Evolutionary conservation across 345 rosid species (phyloP).

Genomic region (Geranium rotundifolium): DNA sequence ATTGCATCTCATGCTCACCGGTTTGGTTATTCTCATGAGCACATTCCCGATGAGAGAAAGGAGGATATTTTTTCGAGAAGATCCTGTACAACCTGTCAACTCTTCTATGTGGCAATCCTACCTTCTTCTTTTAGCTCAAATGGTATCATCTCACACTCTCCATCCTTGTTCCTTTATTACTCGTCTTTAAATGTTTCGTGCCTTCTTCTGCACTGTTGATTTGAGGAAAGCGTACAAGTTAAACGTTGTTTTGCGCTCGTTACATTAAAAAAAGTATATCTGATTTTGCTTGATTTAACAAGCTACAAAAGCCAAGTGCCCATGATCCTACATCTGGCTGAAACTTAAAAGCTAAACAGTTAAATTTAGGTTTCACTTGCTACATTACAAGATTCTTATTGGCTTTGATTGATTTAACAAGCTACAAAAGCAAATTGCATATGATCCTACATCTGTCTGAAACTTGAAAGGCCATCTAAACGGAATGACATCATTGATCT

Average conservation of each 20-base stretch:
- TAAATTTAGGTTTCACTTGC: no score
- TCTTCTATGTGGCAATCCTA: conserved; percentile 13
- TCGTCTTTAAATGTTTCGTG: background rate
- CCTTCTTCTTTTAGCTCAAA: conserved; percentile 3
- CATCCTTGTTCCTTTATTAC: no score
- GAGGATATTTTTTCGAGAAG: background rate
- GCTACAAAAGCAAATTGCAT: background rate
- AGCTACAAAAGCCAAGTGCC: no score
- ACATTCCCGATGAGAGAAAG: conserved; percentile 12
- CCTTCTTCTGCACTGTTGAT: background rate
- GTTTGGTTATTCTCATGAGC: conserved; percentile 20
- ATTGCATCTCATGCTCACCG: conserved; percentile 33
- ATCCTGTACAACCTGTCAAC: conserved; percentile 8
- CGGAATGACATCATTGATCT: background rate
- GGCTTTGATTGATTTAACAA: no score
- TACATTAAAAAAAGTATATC: no score
- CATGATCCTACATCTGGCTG: no score
- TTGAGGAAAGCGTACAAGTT: no score
- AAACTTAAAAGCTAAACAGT: no score
- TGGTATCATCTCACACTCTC: conserved; percentile 2
- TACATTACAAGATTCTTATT: no score
- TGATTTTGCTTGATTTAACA: no score
- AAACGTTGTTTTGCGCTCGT: no score
- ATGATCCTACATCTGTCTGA: background rate
- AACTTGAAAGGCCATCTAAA: no score